Conservation (phyloP, 257 asterid species). For the Catharanthus roseus region DNA sequence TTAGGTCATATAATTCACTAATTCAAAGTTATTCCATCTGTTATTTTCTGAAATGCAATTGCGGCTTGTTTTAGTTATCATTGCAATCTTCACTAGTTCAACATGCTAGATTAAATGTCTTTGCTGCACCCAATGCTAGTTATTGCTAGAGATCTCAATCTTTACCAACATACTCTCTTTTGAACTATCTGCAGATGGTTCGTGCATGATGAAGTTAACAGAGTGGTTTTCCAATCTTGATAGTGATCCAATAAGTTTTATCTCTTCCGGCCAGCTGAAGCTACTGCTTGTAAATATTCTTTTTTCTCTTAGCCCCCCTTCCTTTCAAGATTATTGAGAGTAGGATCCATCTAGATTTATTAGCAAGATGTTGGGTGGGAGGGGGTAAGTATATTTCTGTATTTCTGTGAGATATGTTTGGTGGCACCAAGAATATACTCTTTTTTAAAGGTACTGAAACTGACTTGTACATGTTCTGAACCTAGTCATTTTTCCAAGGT, state of each 20-base stretch:
- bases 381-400: background rate
- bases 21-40: background rate
- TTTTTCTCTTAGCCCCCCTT: too few relatives aligned
- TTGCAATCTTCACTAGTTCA: background rate
- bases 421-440: background rate
- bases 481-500: too few relatives aligned
- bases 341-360: background rate
- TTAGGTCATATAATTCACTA: background rate
- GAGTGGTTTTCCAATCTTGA: background rate
- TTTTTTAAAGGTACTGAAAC: background rate
- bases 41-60: background rate
- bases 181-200: constrained; percentile 53
- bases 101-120: background rate
- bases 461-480: background rate
- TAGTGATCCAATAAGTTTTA: background rate
- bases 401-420: background rate
- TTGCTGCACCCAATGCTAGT: background rate
- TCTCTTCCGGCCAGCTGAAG: background rate
- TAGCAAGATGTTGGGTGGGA: background rate
- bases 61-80: background rate
- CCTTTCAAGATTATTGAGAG: background rate
- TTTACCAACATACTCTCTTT: constrained; percentile 15
- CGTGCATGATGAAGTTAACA: constrained; percentile 36
- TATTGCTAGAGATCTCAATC: background rate
- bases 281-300: background rate